Evolutionary conservation across 306 rosid species (phyloP).

Genomic region (Sicyos edulis): DNA sequence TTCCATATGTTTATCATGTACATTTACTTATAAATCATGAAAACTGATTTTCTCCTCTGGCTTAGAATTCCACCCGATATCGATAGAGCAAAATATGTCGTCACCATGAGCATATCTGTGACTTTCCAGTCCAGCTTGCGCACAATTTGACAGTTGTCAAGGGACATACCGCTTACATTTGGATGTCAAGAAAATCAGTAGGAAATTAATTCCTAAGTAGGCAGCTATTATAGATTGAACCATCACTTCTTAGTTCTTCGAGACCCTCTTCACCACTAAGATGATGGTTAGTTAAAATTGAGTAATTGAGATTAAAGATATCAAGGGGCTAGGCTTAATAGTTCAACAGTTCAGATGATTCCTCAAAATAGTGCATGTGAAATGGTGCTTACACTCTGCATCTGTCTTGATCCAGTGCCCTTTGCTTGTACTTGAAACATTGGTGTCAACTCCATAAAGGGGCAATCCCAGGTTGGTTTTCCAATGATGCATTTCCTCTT

Average conservation of each 20-base stretch:
- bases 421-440: constrained; percentile 39
- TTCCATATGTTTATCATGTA: background rate
- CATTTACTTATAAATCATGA: background rate
- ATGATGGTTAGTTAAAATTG: background rate
- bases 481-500: constrained; percentile 29
- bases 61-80: background rate
- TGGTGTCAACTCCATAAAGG: constrained; percentile 30
- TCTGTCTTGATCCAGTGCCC: constrained; percentile 96
- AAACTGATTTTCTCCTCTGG: background rate
- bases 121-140: too few relatives aligned
- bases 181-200: too few relatives aligned
- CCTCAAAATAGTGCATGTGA: constrained; percentile 1
- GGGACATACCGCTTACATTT: too few relatives aligned
- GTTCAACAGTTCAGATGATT: too few relatives aligned
- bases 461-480: constrained; percentile 38
- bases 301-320: background rate
- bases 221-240: too few relatives aligned
- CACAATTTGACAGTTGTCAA: too few relatives aligned
- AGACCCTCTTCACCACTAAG: too few relatives aligned
- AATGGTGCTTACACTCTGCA: constrained; percentile 71
- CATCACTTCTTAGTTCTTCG: too few relatives aligned
- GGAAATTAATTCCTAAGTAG: too few relatives aligned
- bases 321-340: too few relatives aligned
- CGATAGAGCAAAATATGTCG: background rate
- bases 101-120: background rate